Conservation (phyloP, 495 filamentous ascomycete genomes). For the Pyrenula aspistea region DNA sequence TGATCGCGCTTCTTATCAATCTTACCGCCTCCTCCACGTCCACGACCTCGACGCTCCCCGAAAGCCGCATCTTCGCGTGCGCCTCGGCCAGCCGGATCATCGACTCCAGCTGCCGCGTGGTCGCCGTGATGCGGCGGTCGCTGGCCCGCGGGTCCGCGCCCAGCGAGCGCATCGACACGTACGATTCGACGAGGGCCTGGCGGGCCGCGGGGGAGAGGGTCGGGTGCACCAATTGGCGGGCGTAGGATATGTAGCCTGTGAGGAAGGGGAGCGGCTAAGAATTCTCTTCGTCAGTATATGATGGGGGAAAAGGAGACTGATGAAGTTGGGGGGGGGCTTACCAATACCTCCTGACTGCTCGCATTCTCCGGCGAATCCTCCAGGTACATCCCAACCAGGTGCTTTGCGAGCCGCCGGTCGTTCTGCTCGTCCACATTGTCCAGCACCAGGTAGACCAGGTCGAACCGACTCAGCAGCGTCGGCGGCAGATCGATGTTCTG, state of each 20-base stretch:
- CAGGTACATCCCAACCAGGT: slow-evolving; percentile 93
- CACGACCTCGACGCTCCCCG: slow-evolving; percentile 55
- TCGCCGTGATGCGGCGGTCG: slow-evolving; percentile 94
- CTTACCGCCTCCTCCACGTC: slow-evolving; percentile 89
- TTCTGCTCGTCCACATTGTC: slow-evolving; percentile 82
- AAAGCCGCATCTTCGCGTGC: slow-evolving; percentile 93
- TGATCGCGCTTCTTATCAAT: slow-evolving; percentile 86
- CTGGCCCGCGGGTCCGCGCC: slow-evolving; percentile 88
- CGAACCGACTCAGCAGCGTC: slow-evolving; percentile 88
- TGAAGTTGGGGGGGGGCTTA: slow-evolving; percentile 29
- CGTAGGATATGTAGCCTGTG: slow-evolving; percentile 95
- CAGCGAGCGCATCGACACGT: slow-evolving; percentile 92
- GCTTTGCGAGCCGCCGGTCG: slow-evolving; percentile 79
- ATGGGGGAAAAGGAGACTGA: not conserved
- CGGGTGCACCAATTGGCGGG: slow-evolving; percentile 76
- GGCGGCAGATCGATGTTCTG: slow-evolving; percentile 97
- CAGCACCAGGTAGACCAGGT: slow-evolving; percentile 91
- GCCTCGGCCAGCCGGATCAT: slow-evolving; percentile 96
- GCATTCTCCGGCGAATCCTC: slow-evolving; percentile 87
- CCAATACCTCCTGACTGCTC: slow-evolving; percentile 61
- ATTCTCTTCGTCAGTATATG: slow-evolving; percentile 9
- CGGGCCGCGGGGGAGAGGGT: slow-evolving; percentile 64
- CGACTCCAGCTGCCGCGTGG: slow-evolving; percentile 86
- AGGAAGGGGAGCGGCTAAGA: slow-evolving; percentile 80
- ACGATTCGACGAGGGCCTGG: slow-evolving; percentile 67